Evolutionary conservation across 2,329 filamentous ascomycete species (phyloP).

Genomic region (Beauveria pseudobassiana): DNA sequence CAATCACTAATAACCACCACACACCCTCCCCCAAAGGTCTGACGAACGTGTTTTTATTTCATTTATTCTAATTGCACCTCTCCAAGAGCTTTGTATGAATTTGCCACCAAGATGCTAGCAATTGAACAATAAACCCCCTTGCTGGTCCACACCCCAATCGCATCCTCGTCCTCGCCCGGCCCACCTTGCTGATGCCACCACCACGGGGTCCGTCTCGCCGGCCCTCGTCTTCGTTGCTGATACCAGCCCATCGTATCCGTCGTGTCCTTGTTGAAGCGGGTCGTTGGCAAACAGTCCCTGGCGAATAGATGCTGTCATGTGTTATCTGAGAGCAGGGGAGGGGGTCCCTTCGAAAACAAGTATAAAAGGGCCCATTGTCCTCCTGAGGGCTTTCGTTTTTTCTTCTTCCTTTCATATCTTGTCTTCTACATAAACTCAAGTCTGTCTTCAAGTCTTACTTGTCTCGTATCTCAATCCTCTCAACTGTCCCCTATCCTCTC

Average conservation of each 20-base stretch:
- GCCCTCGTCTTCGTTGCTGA: conserved; percentile 21
- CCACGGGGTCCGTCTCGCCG: conserved; percentile 12
- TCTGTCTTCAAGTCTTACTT: background rate
- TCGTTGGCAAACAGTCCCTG: conserved; percentile 24
- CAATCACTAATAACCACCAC: background rate
- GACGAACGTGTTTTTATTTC: background rate
- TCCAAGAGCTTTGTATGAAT: background rate
- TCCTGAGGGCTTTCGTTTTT: conserved; percentile 33
- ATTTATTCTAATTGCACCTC: conserved; percentile 16
- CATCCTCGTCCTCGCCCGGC: conserved; percentile 3
- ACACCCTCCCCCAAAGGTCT: background rate
- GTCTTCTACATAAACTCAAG: conserved; percentile 11
- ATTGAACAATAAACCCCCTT: background rate
- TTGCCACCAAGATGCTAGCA: background rate
- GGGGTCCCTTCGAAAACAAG: conserved; percentile 33
- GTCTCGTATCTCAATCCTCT: background rate
- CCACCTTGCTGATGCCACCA: conserved; percentile 12
- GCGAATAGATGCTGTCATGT: conserved; percentile 36
- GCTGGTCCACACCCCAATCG: background rate
- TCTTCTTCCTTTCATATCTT: conserved; percentile 46
- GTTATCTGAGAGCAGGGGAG: conserved; percentile 35
- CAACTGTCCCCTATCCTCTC: background rate
- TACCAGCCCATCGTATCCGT: conserved; percentile 27
- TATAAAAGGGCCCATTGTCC: conserved; percentile 56
- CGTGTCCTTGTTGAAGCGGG: conserved; percentile 32